phyloP scores from a whole-genome alignment of 305 asterid species.

The Fraxinus ornus region DNA sequence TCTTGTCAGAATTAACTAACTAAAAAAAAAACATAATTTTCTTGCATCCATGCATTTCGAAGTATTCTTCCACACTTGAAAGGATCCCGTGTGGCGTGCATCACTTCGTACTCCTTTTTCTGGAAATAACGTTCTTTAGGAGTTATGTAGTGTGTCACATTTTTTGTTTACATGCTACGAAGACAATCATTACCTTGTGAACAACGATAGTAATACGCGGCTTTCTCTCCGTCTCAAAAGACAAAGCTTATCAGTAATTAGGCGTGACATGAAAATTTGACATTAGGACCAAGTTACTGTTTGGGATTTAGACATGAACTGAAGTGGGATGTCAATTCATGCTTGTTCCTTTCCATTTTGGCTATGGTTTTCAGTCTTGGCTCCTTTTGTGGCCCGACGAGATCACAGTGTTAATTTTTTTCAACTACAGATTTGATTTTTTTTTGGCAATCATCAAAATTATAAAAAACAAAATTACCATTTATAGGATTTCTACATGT shows the following conservation, averaged over 20 bases:
- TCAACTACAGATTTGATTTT: background rate
- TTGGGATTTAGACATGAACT: background rate
- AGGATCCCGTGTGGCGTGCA: background rate
- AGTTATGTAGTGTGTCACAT: background rate
- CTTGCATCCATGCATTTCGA: background rate
- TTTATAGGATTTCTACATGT: background rate
- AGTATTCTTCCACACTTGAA: background rate
- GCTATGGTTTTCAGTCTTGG: background rate
- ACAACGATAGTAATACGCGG: background rate
- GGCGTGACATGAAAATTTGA: background rate
- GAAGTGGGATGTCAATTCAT: slow-evolving; percentile 13
- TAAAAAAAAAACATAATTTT: background rate
- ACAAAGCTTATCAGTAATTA: background rate
- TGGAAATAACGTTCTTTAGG: background rate
- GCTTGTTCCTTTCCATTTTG: background rate
- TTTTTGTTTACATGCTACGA: background rate
- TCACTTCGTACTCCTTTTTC: background rate
- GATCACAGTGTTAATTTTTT: background rate
- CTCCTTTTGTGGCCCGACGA: background rate
- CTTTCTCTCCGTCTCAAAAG: background rate
- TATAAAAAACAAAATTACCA: background rate
- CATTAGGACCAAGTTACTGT: background rate
- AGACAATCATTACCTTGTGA: background rate
- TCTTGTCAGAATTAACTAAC: background rate
- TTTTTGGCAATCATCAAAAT: background rate